Evolutionary conservation across 768 basidiomycete species (phyloP), one percentile per base, ranked within the genome.

Genomic region (Holtermannia corniformis): DNA sequence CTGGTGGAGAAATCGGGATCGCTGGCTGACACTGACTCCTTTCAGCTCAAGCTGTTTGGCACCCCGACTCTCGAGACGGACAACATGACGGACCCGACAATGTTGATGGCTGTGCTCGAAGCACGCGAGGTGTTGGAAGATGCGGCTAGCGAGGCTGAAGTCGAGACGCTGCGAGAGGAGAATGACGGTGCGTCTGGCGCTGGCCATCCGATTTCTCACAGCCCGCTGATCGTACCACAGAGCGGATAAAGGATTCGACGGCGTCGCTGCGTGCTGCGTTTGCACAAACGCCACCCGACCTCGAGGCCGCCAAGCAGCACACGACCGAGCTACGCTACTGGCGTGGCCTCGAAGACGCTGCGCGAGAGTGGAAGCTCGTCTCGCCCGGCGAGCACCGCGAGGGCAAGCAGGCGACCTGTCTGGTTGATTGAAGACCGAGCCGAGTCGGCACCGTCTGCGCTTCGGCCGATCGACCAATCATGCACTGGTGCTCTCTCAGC

Each of bases 31-130:
- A n/a, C 25, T 2, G 3, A 1, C 23, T 24, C 19, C 25, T 5
- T 24, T 5, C 54, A 73, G 62, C 76, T 93, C 13, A 75, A 78
- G 41, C 76, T 75, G 41, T 79, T 87, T 60, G 80, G 83, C 10
- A 48, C 78, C 25, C 75, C 77, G 3, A 74, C 82, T 44, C 75
- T 76, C 1, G 91, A 92, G 73, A 75, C 74, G 21, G 90, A 93
- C 56, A 80, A 81, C 49, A 70, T 84, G 21, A 80, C 84, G 11
- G 86, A 92, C 61, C 72, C 80, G 43, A 79, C 73, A 43, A 79
- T 93, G 53, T 79, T 96, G 58, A 76, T 77, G 59, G 80, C 86
- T 58, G 79, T 93, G 40, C 82, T 95, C 80, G 82, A 87, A 58
- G 78, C 77, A 5, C 74, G 88, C 45, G 89, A 92, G 70, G 78